Evolutionary conservation across 345 rosid species (phyloP).

Genomic region (Eucalyptus erythrocorys): DNA sequence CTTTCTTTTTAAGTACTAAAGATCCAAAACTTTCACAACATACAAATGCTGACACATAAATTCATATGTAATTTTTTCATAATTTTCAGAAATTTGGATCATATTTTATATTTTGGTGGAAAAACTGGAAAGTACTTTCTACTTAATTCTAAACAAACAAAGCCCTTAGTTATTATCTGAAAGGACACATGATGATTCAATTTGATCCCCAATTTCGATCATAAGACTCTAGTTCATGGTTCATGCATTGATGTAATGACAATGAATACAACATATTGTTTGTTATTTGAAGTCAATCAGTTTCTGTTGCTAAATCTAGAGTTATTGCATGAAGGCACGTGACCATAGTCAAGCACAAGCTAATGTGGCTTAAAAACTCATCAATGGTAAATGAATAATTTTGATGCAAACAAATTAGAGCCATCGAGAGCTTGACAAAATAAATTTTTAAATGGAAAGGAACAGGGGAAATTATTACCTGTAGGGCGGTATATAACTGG

Average conservation of each 20-base stretch:
- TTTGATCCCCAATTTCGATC: background rate
- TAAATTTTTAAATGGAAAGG: background rate
- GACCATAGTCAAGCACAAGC: background rate
- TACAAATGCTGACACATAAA: background rate
- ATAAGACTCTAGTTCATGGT: background rate
- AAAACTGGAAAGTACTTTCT: background rate
- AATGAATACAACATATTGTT: background rate
- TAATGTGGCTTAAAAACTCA: background rate
- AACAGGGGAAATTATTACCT: constrained; percentile 23
- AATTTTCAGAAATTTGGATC: background rate
- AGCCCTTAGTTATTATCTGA: background rate
- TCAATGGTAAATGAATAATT: background rate
- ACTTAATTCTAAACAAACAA: background rate
- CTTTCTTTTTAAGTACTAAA: background rate
- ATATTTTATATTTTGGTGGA: background rate
- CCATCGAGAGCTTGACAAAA: background rate
- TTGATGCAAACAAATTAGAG: background rate
- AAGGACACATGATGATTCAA: background rate
- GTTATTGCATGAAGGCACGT: background rate
- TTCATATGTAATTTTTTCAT: background rate
- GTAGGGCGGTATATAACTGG: constrained; percentile 70
- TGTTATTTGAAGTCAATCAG: background rate
- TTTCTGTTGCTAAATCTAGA: background rate
- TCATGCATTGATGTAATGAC: background rate
- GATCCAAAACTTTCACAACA: background rate